Base-by-base conservation (phyloP, 2,329 filamentous ascomycete species). In the Penicillium sp. region DNA sequence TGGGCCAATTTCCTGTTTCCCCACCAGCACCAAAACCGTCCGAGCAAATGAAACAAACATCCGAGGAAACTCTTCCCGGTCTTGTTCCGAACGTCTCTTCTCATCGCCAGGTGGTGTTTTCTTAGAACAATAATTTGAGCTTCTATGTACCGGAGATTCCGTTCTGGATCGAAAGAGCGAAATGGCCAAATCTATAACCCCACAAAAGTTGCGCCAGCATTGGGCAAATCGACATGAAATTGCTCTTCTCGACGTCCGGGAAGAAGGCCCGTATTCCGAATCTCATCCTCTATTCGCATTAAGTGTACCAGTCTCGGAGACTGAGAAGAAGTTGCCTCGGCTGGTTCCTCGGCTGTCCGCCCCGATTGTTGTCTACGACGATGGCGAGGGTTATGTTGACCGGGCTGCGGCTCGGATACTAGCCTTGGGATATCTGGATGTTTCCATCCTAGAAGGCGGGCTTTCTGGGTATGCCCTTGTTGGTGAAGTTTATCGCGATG, bases 401-500 rank as follows among this genome's bases (percentile, higher is more conserved):
- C 56, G 56, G 13, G 66, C 64, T 1, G 58, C 53, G 4, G 13
- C 51, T 16, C 61, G 58, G 28, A 56, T 67, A 11, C 44, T 31
- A 39, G 54, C 56, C 7, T 18, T 68, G 24, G 66, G 65, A 9
- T 68, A 68, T 51, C 46, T 5, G 2, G 31, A 66, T 33, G 58
- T 68, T 22, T 27, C 53, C 18, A 60, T 67, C 30, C 40, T 68
- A 1, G 52, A 62, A 36, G 65, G 62, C 5, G 66, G 65, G 6
- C 55, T 68, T 11, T 51, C 61, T 14, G 61, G 43, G 4, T 68
- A 68, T 27, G 36, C 54, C 2, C 54, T 40, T 2, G 46, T 62
- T 11, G 65, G 65, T 5, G 65, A 68, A 22, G 57, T 68, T 3
- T 68, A 65, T 49, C 63, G 65, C 28, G 65, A 68, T 53, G 65